Percentiles rank a stretch among this genome's conserved stretches.
phyloP scores from a whole-genome alignment of 2,329 filamentous ascomycete species.

The Domatiomyces globalis region DNA sequence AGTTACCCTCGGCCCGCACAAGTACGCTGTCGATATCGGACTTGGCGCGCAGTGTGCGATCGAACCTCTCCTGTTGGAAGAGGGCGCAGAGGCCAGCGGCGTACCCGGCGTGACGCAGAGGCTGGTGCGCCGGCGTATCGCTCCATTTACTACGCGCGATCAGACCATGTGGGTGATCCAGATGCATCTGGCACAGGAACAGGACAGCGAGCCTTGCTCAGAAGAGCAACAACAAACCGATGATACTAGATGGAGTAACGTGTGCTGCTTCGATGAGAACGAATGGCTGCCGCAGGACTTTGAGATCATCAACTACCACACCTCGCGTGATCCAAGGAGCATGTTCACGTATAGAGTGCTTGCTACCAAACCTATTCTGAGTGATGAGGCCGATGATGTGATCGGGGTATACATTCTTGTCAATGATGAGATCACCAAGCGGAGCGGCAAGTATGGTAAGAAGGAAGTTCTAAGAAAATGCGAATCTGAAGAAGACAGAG shows the following conservation, averaged over 20 bases:
- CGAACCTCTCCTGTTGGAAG: constrained; percentile 1
- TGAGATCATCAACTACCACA: constrained; percentile 44
- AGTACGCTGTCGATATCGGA: constrained; percentile 25
- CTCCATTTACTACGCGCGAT: constrained; percentile 11
- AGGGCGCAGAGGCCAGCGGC: background rate
- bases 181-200: constrained; percentile 31
- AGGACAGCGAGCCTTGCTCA: constrained; percentile 5
- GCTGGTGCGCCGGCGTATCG: background rate
- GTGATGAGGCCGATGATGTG: constrained; percentile 33
- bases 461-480: constrained; percentile 36
- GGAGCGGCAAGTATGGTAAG: constrained; percentile 25
- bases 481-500: constrained; percentile 39
- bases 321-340: constrained; percentile 35
- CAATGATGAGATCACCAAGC: constrained; percentile 29
- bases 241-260: constrained; percentile 37
- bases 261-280: constrained; percentile 51
- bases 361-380: constrained; percentile 41
- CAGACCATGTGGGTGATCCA: constrained; percentile 51
- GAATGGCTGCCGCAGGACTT: constrained; percentile 52
- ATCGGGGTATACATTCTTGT: constrained; percentile 42
- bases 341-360: constrained; percentile 44
- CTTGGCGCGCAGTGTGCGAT: background rate
- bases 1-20: constrained; percentile 38
- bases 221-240: constrained; percentile 7
- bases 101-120: background rate